Base-by-base conservation (phyloP, 371 early-diverging fungal species). In the Nematocida sp. region DNA sequence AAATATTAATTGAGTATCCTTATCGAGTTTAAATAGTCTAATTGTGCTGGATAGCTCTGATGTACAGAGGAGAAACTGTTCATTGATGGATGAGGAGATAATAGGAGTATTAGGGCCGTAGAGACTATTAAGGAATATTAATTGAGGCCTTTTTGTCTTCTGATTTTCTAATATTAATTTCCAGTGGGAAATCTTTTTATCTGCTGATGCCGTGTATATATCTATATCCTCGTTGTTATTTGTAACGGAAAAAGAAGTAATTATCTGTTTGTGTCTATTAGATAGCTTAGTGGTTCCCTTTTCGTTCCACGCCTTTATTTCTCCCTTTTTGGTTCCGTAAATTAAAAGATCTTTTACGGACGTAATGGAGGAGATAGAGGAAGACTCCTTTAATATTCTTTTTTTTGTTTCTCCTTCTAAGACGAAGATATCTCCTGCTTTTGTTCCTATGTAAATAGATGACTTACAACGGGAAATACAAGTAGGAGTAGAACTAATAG, bases 1-100 rank as follows among this genome's bases (percentile, higher is more conserved):
- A 49, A 61, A 71, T 18, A 71, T n/a, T 4, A 71, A 60, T 50
- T 71, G 75, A 0, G 75, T 71, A 39, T 71, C 61, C 33, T 53
- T 61, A 13, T 50, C 49, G 3, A 71, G 61, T 38, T 35, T 49
- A 32, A 71, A 71, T n/a, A 63, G 20, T 1, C 61, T 16, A 9
- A 61, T 36, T 1, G 63, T 71, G 13, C 49, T 39, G 25, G 75
- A 38, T 11, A 71, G 47, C 51, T 60, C 75, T 35, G 61, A 3
- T 20, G 75, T 71, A 26, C 75, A 71, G n/a, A 57, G 48, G 48
- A 71, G 33, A 13, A 71, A 49, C 49, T 30, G 25, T n/a, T 11
- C n/a, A 23, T 57, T 51, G 11, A 71, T 39, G 20, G 51, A 55
- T 1, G 51, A 11, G 36, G 61, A 60, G 9, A 13, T 61, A 20